Evolutionary conservation across 1,284 basidiomycete genomes (phyloP).

Genomic region (Rhodotorula sp.): DNA sequence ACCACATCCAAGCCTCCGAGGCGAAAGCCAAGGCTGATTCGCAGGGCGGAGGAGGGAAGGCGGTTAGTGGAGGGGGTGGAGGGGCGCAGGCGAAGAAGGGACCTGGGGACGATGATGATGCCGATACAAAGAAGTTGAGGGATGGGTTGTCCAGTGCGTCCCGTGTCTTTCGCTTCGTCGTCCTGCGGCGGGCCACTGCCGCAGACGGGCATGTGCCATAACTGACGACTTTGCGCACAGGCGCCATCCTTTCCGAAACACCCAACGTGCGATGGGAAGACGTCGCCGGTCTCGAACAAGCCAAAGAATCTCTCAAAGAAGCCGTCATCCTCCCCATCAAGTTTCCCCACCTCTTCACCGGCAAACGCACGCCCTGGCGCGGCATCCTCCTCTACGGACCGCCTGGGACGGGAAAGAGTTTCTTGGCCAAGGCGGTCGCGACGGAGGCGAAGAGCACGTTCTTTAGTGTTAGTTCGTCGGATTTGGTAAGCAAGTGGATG

Average conservation of each 20-base stretch:
- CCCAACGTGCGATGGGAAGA: constrained; percentile 98
- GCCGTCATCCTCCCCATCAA: constrained; percentile 99
- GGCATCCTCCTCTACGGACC: constrained; percentile 96
- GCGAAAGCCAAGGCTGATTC: constrained; percentile 68
- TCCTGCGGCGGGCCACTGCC: too few relatives aligned
- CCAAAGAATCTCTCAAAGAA: constrained; percentile 95
- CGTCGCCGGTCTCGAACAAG: constrained; percentile 89
- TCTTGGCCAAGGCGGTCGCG: constrained; percentile 94
- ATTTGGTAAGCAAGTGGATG: constrained; percentile 99
- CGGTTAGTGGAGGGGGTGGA: constrained; percentile 62
- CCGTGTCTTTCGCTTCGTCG: not conserved
- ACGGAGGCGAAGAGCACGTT: constrained; percentile 99
- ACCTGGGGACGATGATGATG: constrained; percentile 72
- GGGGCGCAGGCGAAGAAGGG: constrained; percentile 45
- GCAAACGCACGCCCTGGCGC: constrained; percentile 94
- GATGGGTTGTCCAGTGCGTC: constrained; percentile 68
- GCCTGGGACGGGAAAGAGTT: constrained; percentile 92
- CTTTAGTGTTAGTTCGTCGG: constrained; percentile 92
- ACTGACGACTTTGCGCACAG: constrained; percentile 39
- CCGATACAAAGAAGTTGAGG: constrained; percentile 92
- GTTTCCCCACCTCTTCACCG: constrained; percentile 96
- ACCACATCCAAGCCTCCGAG: constrained; percentile 61
- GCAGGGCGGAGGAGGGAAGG: constrained; percentile 69
- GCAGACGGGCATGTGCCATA: too few relatives aligned
- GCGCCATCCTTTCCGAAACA: constrained; percentile 87